phyloP scores from a whole-genome alignment of 257 asterid genomes.

The Avicennia marina region DNA sequence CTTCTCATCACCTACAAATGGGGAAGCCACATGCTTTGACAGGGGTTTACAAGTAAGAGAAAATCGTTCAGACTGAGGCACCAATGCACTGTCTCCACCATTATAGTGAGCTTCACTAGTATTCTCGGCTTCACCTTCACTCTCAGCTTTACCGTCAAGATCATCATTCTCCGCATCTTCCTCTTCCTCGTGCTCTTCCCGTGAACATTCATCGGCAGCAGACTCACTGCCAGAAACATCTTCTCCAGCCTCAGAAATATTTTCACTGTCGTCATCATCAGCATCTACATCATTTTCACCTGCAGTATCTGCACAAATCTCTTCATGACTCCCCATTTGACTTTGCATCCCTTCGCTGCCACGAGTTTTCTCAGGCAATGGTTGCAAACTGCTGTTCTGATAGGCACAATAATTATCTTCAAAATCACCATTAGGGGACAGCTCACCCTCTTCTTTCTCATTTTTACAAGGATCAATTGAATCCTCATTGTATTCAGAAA shows the following conservation, averaged over 20 bases:
- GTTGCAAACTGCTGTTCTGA: constrained; percentile 39
- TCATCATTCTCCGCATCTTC: constrained; percentile 73
- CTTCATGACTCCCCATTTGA: constrained; percentile 46
- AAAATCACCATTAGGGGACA: constrained; percentile 75
- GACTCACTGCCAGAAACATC: constrained; percentile 94
- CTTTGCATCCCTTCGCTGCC: constrained; percentile 41
- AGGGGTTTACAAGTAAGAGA: constrained; percentile 69
- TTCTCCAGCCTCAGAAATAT: constrained; percentile 75
- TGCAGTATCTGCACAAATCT: constrained; percentile 48
- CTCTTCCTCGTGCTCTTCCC: constrained; percentile 86
- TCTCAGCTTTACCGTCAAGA: constrained; percentile 79
- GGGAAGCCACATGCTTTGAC: constrained; percentile 53
- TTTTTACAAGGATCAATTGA: constrained; percentile 55
- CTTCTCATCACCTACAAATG: constrained; percentile 28
- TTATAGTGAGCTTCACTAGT: constrained; percentile 60
- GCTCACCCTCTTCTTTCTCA: constrained; percentile 96
- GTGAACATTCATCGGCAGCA: constrained; percentile 83
- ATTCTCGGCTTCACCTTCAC: constrained; percentile 94
- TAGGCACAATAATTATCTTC: constrained; percentile 75
- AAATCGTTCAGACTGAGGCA: constrained; percentile 63
- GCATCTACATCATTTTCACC: constrained; percentile 79
- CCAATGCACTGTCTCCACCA: constrained; percentile 51
- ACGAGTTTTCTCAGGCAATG: constrained; percentile 35
- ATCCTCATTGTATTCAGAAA: constrained; percentile 39
- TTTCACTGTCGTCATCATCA: constrained; percentile 87